phyloP scores from a whole-genome alignment of 495 filamentous ascomycete species.

The Ramalina intermedia region DNA sequence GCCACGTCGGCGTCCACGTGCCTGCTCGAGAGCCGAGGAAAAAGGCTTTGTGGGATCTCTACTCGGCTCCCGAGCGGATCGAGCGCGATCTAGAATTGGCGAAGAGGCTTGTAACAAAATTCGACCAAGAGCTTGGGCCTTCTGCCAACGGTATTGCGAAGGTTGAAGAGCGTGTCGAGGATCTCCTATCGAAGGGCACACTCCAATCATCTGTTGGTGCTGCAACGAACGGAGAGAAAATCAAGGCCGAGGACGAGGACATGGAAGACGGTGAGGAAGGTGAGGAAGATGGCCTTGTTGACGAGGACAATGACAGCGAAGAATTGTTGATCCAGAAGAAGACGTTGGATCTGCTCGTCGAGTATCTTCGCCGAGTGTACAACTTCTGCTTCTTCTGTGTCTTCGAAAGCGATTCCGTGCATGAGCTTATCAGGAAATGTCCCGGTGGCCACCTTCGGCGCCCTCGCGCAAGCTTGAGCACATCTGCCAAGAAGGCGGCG shows the following conservation, averaged over 20 bases:
- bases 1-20: slow-evolving; percentile 90
- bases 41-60: slow-evolving; percentile 95
- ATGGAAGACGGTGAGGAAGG: slow-evolving; percentile 56
- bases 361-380: slow-evolving; percentile 91
- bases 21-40: slow-evolving; percentile 75
- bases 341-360: slow-evolving; percentile 85
- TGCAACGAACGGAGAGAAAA: slow-evolving; percentile 42
- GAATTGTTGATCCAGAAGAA: slow-evolving; percentile 89
- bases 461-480: slow-evolving; percentile 67
- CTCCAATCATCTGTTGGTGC: slow-evolving; percentile 53
- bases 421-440: slow-evolving; percentile 89
- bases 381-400: slow-evolving; percentile 99
- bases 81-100: slow-evolving; percentile 73
- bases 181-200: slow-evolving; percentile 54
- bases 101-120: slow-evolving; percentile 55
- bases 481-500: slow-evolving; percentile 70
- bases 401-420: slow-evolving; percentile 92
- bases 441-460: slow-evolving; percentile 91
- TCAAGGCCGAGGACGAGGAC: slow-evolving; percentile 52
- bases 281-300: slow-evolving; percentile 52
- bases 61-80: slow-evolving; percentile 78
- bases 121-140: slow-evolving; percentile 64
- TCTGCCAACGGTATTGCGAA: slow-evolving; percentile 53
- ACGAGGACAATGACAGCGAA: slow-evolving; percentile 79
- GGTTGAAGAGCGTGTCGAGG: slow-evolving; percentile 77